Conservation (phyloP, 2,329 filamentous ascomycete species). For the Aspergillus quadricinctus region DNA sequence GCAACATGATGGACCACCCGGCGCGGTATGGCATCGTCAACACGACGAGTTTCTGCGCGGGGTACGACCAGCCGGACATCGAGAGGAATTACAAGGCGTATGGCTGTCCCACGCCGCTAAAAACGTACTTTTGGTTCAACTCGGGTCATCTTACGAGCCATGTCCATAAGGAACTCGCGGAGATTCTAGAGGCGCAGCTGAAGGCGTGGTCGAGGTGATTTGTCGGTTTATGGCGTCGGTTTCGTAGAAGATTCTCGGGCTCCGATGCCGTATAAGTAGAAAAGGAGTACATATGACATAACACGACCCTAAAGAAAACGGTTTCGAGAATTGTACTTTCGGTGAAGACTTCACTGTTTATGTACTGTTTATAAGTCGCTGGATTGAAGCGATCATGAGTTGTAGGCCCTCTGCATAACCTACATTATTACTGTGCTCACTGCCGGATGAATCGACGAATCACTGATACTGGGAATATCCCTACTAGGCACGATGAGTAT, state of each 20-base stretch:
- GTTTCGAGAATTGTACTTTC: too few species aligned
- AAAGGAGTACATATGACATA: too few species aligned
- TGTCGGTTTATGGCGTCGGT: background rate
- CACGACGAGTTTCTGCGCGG: slow-evolving; percentile 43
- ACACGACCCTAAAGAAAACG: too few species aligned
- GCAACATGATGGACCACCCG: slow-evolving; percentile 41
- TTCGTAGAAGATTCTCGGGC: background rate
- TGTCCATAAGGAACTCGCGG: slow-evolving; percentile 38
- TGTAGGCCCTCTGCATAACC: background rate
- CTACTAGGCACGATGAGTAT: background rate
- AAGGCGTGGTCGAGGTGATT: slow-evolving; percentile 5
- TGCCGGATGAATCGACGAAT: background rate
- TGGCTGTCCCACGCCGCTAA: slow-evolving; percentile 41
- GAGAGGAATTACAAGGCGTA: slow-evolving; percentile 40
- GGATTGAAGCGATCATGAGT: background rate
- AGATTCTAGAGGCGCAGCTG: slow-evolving; percentile 15
- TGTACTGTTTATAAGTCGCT: background rate
- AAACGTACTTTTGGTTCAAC: slow-evolving; percentile 48
- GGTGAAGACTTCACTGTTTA: too few species aligned
- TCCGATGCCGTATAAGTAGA: too few species aligned
- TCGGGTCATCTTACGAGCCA: slow-evolving; percentile 45
- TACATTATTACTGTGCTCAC: background rate
- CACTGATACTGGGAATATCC: background rate
- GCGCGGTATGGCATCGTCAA: slow-evolving; percentile 43
- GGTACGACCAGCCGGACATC: slow-evolving; percentile 46